Evolutionary conservation across 495 filamentous ascomycete genomes (phyloP), one percentile per base, ranked within the genome.

Genomic region (Pseudotulostoma volvatum): DNA sequence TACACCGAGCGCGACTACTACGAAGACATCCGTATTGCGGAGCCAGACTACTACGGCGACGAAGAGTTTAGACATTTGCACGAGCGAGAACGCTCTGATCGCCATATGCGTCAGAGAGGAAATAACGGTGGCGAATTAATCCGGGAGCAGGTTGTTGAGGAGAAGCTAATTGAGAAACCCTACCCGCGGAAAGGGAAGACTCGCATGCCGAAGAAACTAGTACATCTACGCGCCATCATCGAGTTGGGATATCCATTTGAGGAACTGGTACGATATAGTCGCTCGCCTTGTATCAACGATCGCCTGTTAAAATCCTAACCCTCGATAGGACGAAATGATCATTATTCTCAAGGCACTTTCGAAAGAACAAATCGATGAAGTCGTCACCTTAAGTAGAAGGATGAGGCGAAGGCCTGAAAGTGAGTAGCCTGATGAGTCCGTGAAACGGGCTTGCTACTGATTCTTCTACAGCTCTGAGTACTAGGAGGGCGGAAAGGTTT

Each of bases 141-240:
- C 40, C 46, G 51, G 36, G 48, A 60, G 40, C 64, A 70, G 31
- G 40, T 44, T 11, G 44, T 49, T 15, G 51, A 63, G 44, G 54
- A 57, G 38, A 37, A 44, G 36, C 33, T 45, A 34, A 32, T 48
- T 18, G 57, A 61, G 43, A 64, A 63, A 39, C 63, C 68, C 31
- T 77, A 80, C 44, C 82, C 80, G 13, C 84, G 84, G 56, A 82
- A 79, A 51, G 86, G 86, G 42, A 90, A 85, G 67, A 93, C 86
- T 8, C 69, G 79, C 38, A 82, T 94, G 57, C 86, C 86, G 0
- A 69, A 70, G 28, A 70, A 76, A 31, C 66, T 92, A 40, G 79
- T 86, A 30, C 76, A 79, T 49, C 74, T 77, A 53, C 64, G 73
- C 45, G 86, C 83, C 9, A 70, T 94, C 37, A 73, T 84, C 42